A percentile compares a stretch with the other conserved stretches of the same genome.
Conservation (phyloP, 2,329 filamentous ascomycete genomes). For the Xylaria sp. region DNA sequence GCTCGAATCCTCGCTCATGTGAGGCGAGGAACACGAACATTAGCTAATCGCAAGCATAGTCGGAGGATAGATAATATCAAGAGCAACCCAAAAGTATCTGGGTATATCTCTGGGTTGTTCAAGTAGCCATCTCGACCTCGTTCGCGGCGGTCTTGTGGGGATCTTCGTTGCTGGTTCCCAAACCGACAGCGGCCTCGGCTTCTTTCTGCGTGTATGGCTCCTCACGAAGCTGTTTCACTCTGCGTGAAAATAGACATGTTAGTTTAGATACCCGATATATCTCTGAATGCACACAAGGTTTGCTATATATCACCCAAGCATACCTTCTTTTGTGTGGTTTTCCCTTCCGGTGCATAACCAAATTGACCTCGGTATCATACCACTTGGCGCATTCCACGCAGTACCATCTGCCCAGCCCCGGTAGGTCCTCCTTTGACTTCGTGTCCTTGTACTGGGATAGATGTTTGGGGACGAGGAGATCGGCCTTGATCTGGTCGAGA, state of each 20-base stretch:
- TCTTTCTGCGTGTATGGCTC: constrained; percentile 88
- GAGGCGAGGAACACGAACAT: not conserved
- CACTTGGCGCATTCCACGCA: constrained; percentile 95
- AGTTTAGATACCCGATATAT: constrained; percentile 32
- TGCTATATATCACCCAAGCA: constrained; percentile 17
- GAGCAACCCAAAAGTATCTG: constrained; percentile 9
- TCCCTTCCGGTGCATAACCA: constrained; percentile 79
- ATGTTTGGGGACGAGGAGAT: constrained; percentile 81
- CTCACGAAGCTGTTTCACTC: constrained; percentile 82
- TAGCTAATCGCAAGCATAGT: not conserved
- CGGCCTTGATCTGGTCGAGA: constrained; percentile 89
- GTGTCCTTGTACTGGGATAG: constrained; percentile 80
- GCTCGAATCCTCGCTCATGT: not conserved
- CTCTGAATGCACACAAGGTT: not conserved
- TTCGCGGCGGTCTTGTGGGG: constrained; percentile 44
- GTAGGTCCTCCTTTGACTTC: constrained; percentile 86
- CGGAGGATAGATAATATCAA: constrained; percentile 4
- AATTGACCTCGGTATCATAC: constrained; percentile 86
- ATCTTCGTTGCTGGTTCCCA: constrained; percentile 73
- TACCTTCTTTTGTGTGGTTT: constrained; percentile 95
- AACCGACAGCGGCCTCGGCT: constrained; percentile 81
- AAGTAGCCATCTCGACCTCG: constrained; percentile 54
- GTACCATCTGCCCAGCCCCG: constrained; percentile 85
- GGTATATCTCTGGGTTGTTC: constrained; percentile 23
- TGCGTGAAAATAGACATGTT: constrained; percentile 57